Percentiles rank a stretch among this genome's conserved stretches.
These are phyloP conservation scores for Dissoconium aciculare DNA, from an alignment of 2,329 filamentous ascomycete species.

Conservation along the genomic window DNA sequence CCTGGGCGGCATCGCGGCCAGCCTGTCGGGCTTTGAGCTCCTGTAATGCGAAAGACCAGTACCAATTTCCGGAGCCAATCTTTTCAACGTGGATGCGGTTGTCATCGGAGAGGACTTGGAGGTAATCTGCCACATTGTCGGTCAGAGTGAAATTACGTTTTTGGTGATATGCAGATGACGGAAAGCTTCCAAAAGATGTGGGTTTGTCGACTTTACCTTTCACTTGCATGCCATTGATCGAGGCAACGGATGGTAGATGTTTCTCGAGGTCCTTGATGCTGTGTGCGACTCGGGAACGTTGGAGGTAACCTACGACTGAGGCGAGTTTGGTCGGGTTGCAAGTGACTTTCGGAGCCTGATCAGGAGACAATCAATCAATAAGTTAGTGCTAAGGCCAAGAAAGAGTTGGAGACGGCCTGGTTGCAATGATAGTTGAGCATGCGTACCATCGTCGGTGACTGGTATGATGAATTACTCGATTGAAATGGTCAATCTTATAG, in stretches of 20 bases:
- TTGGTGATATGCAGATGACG: constrained; percentile 1
- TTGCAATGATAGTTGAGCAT: too few species aligned
- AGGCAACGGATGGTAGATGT: constrained; percentile 43
- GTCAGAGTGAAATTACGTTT: background rate
- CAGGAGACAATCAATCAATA: too few species aligned
- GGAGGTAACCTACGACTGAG: constrained; percentile 45
- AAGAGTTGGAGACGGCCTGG: too few species aligned
- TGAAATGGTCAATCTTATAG: too few species aligned
- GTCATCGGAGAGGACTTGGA: constrained; percentile 48
- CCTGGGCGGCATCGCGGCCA: constrained; percentile 24
- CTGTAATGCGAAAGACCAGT: constrained; percentile 51
- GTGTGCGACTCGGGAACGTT: constrained; percentile 45
- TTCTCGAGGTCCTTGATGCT: constrained; percentile 56
- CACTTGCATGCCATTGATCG: constrained; percentile 48
- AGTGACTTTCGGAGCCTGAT: constrained; percentile 41
- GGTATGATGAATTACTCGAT: too few species aligned
- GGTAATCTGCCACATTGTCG: constrained; percentile 34
- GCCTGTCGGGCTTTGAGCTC: constrained; percentile 35
- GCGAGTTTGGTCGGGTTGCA: constrained; percentile 44
- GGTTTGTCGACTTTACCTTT: constrained; percentile 14
- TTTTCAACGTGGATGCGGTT: constrained; percentile 50
- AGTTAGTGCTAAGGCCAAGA: too few species aligned
- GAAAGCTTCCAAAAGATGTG: background rate
- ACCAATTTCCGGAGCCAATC: constrained; percentile 58
- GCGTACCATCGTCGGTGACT: too few species aligned